Evolutionary conservation across 148 eudicot genomes (phyloP), one percentile per base, ranked within the genome.

Genomic region (Chenopodium album): DNA sequence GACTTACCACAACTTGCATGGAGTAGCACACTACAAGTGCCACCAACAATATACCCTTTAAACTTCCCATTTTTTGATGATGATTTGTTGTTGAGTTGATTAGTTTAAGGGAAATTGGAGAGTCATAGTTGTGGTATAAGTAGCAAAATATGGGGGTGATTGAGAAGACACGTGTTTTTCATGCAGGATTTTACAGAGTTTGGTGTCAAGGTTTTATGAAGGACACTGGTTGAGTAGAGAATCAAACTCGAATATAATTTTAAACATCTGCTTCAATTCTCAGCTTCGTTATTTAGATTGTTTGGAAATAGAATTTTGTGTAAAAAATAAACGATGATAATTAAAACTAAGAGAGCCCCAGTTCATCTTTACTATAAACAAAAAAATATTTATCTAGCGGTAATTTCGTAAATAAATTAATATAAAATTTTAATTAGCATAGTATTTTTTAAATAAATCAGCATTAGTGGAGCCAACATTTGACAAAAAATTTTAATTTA

Each of bases 21-120:
- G 86, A 67, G 74, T 31, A 84, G 76, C 66, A 88, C 73, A 82
- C 46, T n/a, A 87, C 65, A 48, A 90, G 79, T 26, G 78, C 81
- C 29, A 87, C 20, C 56, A 86, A 41, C 76, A 85, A 13, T 50
- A 88, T n/a, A 26, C 69, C 83, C 69, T 74, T 81, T 34, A 84
- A 56, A 52, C 76, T 85, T 16, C 52, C 82, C 89, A 79, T 83
- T 41, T 41, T 41, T 41, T 41, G 6, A 41, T 62, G 66, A 62
- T 62, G 22, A 62, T 22, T 6, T 41, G 44, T 41, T 0, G 4
- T 60, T 3, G 20, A 16, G 28, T 11, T 10, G 8, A 7, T 52
- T 65, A 4, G 6, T 28, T 6, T 37, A 28, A n/a, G 37, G 7
- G 8, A 19, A 4, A 23, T 2, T 1, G 9, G 65, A 23, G 31